Evolutionary conservation across 108 stramenopile species (phyloP).

Genomic region (Pseudonitzschia delicatissima): DNA sequence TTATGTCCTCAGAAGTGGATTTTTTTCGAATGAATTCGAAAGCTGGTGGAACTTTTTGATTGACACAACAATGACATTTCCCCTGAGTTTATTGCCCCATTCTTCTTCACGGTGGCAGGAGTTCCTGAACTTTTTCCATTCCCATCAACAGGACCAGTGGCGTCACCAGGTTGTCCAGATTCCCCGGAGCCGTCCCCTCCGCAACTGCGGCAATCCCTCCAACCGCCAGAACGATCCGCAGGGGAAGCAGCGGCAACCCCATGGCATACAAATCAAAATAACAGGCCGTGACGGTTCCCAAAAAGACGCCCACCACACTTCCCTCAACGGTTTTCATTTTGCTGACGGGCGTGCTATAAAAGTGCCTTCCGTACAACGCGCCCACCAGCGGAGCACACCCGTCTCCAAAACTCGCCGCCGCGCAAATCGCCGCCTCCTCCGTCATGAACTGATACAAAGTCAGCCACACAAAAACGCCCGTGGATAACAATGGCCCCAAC

Average conservation of each 20-base stretch:
- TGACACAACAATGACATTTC: no score
- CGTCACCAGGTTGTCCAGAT: constrained; percentile 68
- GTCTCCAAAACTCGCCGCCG: constrained; percentile 65
- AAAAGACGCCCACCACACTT: constrained; percentile 56
- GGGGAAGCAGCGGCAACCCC: constrained; percentile 42
- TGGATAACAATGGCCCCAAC: constrained; percentile 68
- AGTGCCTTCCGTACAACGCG: constrained; percentile 52
- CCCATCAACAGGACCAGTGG: constrained; percentile 51
- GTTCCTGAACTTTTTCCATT: constrained; percentile 34
- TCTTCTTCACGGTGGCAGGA: constrained; percentile 38
- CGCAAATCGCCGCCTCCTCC: constrained; percentile 42
- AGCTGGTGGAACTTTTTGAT: no score
- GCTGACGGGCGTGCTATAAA: constrained; percentile 56
- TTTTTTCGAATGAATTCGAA: no score
- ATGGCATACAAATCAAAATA: constrained; percentile 52
- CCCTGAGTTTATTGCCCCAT: no score
- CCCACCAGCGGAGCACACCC: constrained; percentile 59
- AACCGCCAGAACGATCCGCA: constrained; percentile 47
- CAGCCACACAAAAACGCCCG: constrained; percentile 48
- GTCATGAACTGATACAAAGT: constrained; percentile 60
- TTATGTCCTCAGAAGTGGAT: no score
- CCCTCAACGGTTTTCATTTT: constrained; percentile 73
- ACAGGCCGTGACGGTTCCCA: constrained; percentile 61
- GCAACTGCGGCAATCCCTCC: constrained; percentile 58
- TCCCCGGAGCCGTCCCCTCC: constrained; percentile 62